These are phyloP conservation scores for Zopfochytrium polystomum DNA, from an alignment of 371 early-diverging fungal genomes.

Conservation along the genomic window DNA sequence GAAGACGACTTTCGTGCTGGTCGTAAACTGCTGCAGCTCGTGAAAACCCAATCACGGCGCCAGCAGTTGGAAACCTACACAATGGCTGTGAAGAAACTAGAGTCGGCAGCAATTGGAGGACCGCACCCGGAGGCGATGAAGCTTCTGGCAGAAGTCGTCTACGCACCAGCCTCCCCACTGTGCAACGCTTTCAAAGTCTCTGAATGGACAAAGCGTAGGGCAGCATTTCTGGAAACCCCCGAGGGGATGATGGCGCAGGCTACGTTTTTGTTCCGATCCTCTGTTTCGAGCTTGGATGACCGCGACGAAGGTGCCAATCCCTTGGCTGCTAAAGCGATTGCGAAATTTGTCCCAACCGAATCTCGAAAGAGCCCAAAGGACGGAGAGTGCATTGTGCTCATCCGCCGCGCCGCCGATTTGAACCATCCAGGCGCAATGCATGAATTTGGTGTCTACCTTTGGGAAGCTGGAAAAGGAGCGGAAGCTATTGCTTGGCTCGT, in stretches of 20 bases:
- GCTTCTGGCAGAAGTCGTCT: slow-evolving; percentile 1
- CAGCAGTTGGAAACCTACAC: background rate
- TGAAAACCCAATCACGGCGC: background rate
- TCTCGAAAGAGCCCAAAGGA: background rate
- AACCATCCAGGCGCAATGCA: slow-evolving; percentile 15
- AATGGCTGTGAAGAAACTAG: background rate
- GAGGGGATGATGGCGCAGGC: slow-evolving; percentile 28
- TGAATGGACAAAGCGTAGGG: slow-evolving; percentile 10
- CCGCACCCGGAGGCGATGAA: slow-evolving; percentile 24
- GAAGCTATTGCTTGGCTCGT: slow-evolving; percentile 19
- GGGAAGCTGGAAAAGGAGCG: slow-evolving; percentile 8
- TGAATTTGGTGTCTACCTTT: slow-evolving; percentile 17
- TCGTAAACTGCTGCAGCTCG: background rate
- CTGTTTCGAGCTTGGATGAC: background rate
- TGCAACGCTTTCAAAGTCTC: slow-evolving; percentile 10
- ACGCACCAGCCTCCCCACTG: slow-evolving; percentile 2
- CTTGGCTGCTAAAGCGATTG: background rate
- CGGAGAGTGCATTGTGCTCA: slow-evolving; percentile 14
- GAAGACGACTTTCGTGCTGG: background rate
- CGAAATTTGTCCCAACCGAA: background rate
- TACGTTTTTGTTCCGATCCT: slow-evolving; percentile 7
- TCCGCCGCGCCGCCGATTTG: slow-evolving; percentile 13
- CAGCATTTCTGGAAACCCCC: slow-evolving; percentile 17
- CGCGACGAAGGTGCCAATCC: background rate
- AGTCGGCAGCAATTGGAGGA: background rate